Base-by-base conservation (phyloP, 1,139 yeast species). In the Zygoascus sp. region DNA sequence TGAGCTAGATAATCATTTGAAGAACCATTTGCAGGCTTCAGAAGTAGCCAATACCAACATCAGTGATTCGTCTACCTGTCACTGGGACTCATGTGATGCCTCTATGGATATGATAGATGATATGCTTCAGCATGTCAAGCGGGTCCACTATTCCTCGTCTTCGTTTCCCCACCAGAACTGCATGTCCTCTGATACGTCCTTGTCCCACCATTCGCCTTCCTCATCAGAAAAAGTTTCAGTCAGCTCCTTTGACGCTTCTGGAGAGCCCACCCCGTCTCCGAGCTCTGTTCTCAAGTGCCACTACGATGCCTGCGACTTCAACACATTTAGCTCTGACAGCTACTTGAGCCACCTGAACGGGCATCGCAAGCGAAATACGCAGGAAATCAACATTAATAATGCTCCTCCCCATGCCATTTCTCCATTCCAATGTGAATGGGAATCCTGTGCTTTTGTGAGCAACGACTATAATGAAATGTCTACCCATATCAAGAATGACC, bases 301-400 rank as follows among this genome's bases (percentile, higher is more conserved):
- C 36, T 64, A 68, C 63, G 57, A 58, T 36, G 51, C 58, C 45
- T 66, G 70, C 46, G 46, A 49, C n/a, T 59, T 58, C 44, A 49
- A 53, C 38, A 53, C 61, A 5, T 32, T 46, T 2, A 55, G 56
- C 40, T 45, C 57, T 6, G 40, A 47, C 10, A 40, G 39, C 1
- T 45, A 63, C 23, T 63, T 61, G 27, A 45, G 50, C 13, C 96
- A 87, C 60, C 62, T 85, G 19, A 64, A 78, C 45, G 73, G 73
- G 42, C 73, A 73, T 43, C 37, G 34, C 40, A 37, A 37, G 43
- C 42, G 13, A 20, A 42, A 15, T n/a, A n/a, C 9, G 8, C 22
- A 30, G 15, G 32, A 17, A 5, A 32, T 16, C 10, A 25, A 28
- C 13, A 21, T 30, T 8, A n/a, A n/a, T 5, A 16, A n/a, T 8